A percentile compares a stretch with the other conserved stretches of the same genome.
Conservation (phyloP, 192 early-diverging fungal species). For the Backusella morwellensis region DNA sequence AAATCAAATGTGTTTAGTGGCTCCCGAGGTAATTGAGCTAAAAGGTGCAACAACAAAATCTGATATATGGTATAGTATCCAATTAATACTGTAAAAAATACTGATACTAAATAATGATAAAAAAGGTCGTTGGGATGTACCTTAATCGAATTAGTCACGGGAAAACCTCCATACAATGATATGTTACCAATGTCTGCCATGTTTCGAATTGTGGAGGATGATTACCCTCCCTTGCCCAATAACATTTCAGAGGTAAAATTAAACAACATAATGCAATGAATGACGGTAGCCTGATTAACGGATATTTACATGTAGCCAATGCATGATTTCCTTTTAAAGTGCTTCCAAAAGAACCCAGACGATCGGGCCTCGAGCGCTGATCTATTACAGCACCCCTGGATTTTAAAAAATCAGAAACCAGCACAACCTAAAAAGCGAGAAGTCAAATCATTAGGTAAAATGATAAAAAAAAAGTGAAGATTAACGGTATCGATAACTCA, state of each 20-base stretch:
- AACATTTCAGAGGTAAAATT: conserved; percentile 57
- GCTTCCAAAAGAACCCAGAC: conserved; percentile 81
- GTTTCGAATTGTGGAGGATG: conserved; percentile 92
- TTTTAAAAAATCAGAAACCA: conserved; percentile 39
- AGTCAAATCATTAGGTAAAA: background rate
- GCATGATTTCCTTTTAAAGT: conserved; percentile 75
- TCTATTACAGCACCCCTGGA: conserved; percentile 78
- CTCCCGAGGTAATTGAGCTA: conserved; percentile 88
- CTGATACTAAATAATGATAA: background rate
- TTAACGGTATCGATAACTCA: background rate
- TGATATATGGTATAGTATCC: conserved; percentile 76
- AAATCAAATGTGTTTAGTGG: conserved; percentile 43
- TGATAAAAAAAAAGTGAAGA: background rate
- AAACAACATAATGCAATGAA: background rate
- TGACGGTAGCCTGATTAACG: background rate
- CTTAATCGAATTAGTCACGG: conserved; percentile 87
- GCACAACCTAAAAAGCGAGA: background rate
- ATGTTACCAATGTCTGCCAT: conserved; percentile 88
- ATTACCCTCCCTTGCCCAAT: conserved; percentile 87
- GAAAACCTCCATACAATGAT: conserved; percentile 86
- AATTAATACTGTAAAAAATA: background rate
- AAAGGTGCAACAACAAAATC: conserved; percentile 84
- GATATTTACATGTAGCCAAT: conserved; percentile 47
- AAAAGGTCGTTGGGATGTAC: conserved; percentile 87
- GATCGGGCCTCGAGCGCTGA: conserved; percentile 68